Conservation (phyloP, 2,329 filamentous ascomycete species). For the Stachybotrys echinatus region DNA sequence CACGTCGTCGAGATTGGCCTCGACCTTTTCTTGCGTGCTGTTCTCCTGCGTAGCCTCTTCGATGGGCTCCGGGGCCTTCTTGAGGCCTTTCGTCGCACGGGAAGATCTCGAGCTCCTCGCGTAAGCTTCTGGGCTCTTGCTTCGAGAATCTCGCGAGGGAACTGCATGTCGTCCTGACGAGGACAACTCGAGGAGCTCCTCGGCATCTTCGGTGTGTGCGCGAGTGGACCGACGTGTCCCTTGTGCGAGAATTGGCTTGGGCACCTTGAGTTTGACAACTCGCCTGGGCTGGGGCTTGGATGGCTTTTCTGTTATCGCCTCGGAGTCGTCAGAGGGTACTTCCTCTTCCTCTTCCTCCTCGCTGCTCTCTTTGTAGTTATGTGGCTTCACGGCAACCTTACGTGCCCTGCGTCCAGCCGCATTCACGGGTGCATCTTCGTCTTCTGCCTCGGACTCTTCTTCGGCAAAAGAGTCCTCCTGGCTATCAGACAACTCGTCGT, state of each 20-base stretch:
- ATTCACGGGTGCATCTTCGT: conserved; percentile 35
- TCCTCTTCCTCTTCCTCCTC: conserved; percentile 33
- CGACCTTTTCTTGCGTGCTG: conserved; percentile 27
- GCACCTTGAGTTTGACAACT: conserved; percentile 41
- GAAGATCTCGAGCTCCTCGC: conserved; percentile 37
- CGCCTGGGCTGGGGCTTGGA: conserved; percentile 22
- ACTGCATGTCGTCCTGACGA: conserved; percentile 55
- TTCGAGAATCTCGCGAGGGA: conserved; percentile 43
- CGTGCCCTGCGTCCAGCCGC: conserved; percentile 44
- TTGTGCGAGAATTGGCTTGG: conserved; percentile 17
- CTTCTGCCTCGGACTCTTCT: conserved; percentile 33
- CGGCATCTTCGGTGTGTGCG: conserved; percentile 48
- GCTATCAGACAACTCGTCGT: conserved; percentile 50
- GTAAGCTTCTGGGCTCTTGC: conserved; percentile 50
- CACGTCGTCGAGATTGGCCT: conserved; percentile 22
- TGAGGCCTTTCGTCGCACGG: conserved; percentile 46
- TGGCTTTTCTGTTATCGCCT: conserved; percentile 20
- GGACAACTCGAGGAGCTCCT: conserved; percentile 52
- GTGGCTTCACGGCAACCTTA: conserved; percentile 37
- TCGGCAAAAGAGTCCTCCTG: conserved; percentile 44
- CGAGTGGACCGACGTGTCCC: conserved; percentile 44
- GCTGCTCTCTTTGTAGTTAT: conserved; percentile 43
- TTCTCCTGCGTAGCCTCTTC: conserved; percentile 51
- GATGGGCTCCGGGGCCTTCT: conserved; percentile 41
- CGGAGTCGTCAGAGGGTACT: conserved; percentile 19